Percentiles rank a stretch among this genome's conserved stretches.
phyloP scores from a whole-genome alignment of 1,139 yeast genomes.

The Saccharomycopsis hybrid region DNA sequence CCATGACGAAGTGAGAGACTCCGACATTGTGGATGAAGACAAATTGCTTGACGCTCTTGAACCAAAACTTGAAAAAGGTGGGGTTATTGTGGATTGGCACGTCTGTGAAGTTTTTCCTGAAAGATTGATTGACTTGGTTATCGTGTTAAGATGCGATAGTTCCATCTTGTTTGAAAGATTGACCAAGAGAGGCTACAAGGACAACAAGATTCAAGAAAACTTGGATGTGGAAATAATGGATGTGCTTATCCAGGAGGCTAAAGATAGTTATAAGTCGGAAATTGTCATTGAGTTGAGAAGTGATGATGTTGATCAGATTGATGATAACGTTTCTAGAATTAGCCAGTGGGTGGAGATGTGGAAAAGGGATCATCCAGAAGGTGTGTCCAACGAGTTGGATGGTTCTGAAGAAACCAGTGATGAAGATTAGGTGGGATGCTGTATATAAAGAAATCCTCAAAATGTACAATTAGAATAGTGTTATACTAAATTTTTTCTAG shows the following conservation, averaged over 20 bases:
- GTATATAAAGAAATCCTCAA: too few relatives aligned
- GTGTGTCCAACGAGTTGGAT: constrained; percentile 24
- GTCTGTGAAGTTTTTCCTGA: constrained; percentile 95
- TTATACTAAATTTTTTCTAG: too few relatives aligned
- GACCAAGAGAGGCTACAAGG: constrained; percentile 65
- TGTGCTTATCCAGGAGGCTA: constrained; percentile 79
- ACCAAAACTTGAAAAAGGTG: constrained; percentile 76
- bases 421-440: background rate
- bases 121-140: constrained; percentile 82
- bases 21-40: constrained; percentile 90
- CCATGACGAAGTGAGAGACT: constrained; percentile 77
- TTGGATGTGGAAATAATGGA: constrained; percentile 97
- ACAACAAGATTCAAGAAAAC: constrained; percentile 80
- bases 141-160: constrained; percentile 78
- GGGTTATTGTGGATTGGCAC: constrained; percentile 90
- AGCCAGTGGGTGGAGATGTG: constrained; percentile 69
- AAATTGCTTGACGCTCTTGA: constrained; percentile 76
- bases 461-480: too few relatives aligned
- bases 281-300: constrained; percentile 77
- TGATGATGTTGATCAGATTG: constrained; percentile 69
- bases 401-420: constrained; percentile 5
- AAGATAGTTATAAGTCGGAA: constrained; percentile 69
- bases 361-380: constrained; percentile 34
- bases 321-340: constrained; percentile 70
- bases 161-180: constrained; percentile 68